A percentile compares a stretch with the other conserved stretches of the same genome.
Evolutionary conservation across 2,329 filamentous ascomycete species (phyloP).

Genomic region (Fusarium aywerte): DNA sequence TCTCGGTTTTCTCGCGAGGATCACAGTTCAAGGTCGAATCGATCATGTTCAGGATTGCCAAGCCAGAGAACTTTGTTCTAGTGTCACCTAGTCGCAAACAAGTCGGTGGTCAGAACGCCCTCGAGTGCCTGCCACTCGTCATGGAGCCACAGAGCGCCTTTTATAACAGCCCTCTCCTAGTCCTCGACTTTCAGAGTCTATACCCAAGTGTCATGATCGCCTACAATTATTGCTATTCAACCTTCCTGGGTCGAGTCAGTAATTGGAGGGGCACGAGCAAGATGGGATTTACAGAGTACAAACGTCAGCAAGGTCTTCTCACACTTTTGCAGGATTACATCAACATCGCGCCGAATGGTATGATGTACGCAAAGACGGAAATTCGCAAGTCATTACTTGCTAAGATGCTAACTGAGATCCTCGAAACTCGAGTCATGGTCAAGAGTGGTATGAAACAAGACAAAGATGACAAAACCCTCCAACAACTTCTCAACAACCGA

Average conservation of each 20-base stretch:
- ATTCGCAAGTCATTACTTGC: conserved; percentile 91
- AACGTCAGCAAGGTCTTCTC: conserved; percentile 78
- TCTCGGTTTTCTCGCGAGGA: conserved; percentile 91
- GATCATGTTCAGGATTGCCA: conserved; percentile 97
- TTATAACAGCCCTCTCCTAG: conserved; percentile 88
- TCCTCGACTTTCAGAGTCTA: conserved; percentile 94
- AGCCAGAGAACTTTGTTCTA: conserved; percentile 92
- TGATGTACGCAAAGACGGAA: conserved; percentile 90
- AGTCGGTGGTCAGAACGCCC: conserved; percentile 90
- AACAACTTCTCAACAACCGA: conserved; percentile 89
- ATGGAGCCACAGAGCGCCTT: conserved; percentile 98
- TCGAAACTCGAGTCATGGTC: conserved; percentile 97
- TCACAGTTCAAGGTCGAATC: conserved; percentile 99
- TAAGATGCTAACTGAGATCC: conserved; percentile 95
- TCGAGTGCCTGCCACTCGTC: conserved; percentile 93
- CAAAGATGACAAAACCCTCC: conserved; percentile 85
- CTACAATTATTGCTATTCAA: conserved; percentile 99
- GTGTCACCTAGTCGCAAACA: conserved; percentile 92
- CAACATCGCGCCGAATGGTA: conserved; percentile 94
- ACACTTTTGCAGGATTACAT: conserved; percentile 84
- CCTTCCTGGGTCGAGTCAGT: conserved; percentile 86
- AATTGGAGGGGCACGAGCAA: conserved; percentile 93
- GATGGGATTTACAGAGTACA: conserved; percentile 92
- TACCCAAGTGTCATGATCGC: conserved; percentile 99
- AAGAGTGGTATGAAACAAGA: conserved; percentile 96